Percentiles rank a stretch among this genome's conserved stretches.
phyloP scores from a whole-genome alignment of 352 stramenopile genomes.

The Chrysophaeum taylorii region DNA sequence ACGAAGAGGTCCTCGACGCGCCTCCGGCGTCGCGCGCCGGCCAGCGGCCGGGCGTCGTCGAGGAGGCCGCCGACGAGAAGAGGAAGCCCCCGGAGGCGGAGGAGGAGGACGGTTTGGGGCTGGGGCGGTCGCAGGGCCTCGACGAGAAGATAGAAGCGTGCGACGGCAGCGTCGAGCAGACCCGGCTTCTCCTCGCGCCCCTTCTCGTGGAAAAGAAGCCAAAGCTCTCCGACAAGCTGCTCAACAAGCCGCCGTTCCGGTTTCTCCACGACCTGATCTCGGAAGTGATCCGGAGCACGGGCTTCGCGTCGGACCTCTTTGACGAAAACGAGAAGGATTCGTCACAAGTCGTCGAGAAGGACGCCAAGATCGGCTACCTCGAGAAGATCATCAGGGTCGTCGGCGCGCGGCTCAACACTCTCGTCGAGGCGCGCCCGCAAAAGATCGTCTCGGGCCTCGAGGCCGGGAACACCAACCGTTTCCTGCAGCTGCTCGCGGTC shows the following conservation, averaged over 20 bases:
- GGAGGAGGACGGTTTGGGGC: conserved; percentile 12
- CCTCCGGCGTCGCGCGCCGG: too few relatives aligned
- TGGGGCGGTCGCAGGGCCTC: conserved; percentile 11
- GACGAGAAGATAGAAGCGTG: conserved; percentile 28
- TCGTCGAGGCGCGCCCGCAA: conserved; percentile 64
- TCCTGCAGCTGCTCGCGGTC: conserved; percentile 75
- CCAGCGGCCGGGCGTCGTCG: too few relatives aligned
- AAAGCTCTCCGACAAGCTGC: conserved; percentile 84
- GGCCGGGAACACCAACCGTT: conserved; percentile 79
- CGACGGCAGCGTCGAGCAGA: conserved; percentile 37
- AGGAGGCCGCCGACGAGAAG: background rate
- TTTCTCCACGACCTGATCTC: conserved; percentile 88
- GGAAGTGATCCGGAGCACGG: conserved; percentile 62
- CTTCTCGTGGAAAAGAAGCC: conserved; percentile 83
- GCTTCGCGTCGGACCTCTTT: conserved; percentile 61
- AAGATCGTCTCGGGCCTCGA: conserved; percentile 84
- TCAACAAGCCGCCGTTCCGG: conserved; percentile 86
- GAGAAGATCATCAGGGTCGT: conserved; percentile 55
- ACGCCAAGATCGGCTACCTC: conserved; percentile 77
- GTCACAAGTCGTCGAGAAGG: conserved; percentile 77
- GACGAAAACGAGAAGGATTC: conserved; percentile 67
- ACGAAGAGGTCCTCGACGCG: too few relatives aligned
- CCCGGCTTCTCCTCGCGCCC: conserved; percentile 53
- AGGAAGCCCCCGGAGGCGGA: background rate
- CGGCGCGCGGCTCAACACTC: conserved; percentile 60